Evolutionary conservation across 257 asterid genomes (phyloP), one percentile per base, ranked within the genome.

Genomic region (Forsythia suspensa): DNA sequence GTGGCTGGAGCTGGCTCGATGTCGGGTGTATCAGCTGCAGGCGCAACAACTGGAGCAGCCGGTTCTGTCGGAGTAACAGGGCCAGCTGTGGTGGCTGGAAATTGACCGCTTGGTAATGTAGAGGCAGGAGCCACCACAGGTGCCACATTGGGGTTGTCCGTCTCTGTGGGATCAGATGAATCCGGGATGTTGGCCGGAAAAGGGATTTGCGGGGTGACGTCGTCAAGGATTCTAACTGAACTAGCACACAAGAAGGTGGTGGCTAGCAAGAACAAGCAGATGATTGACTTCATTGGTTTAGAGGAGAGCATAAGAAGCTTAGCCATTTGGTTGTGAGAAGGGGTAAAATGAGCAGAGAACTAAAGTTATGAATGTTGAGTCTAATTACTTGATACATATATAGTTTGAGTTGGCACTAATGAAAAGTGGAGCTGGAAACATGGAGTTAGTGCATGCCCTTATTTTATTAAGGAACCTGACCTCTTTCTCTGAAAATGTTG

Each of bases 71-170:
- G 70, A 21, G 18, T 29, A 63, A 9, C 70, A 3, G n/a, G 70
- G 15, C 29, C 7, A 21, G 39, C 70, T 3, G 7, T 42, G 20
- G 75, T 67, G 76, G 81, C 89, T 5, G 94, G 90, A 11, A 84
- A 29, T 63, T 24, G 87, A 46, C 88, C 88, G 46, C 90, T 59
- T 59, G 67, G 67, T 59, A 59, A 59, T 21, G 13, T 21, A 12
- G 70, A 4, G 15, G 40, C 70, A 5, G 67, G 40, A 63, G 70
- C 70, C 8, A 24, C 70, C 70, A 21, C 13, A 20, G 68, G 68
- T 61, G 21, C 82, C 70, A 80, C 78, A 37, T 37, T 76, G 12
- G 91, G 82, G 37, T 70, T 80, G 13, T 69, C 86, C 2, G 34
- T 29, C 34, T 29, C 34, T 1, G 34, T 29, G 34, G 34, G 34